These are phyloP conservation scores for Neurospora pannonica DNA, from an alignment of 495 filamentous ascomycete species.

Conservation along the genomic window DNA sequence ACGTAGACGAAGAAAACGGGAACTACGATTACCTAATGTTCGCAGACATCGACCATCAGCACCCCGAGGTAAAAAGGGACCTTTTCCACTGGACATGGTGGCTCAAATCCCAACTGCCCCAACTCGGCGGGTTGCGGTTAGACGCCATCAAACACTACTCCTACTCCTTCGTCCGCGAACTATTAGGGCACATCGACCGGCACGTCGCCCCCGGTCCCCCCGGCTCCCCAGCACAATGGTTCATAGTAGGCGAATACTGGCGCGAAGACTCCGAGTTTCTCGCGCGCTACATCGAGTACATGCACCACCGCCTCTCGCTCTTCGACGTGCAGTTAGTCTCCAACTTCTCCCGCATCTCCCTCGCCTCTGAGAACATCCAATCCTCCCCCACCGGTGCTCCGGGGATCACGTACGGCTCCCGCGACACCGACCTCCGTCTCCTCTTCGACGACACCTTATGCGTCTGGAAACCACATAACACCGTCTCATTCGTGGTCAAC, in stretches of 20 bases:
- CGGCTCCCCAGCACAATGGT: constrained; percentile 24
- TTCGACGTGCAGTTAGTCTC: constrained; percentile 63
- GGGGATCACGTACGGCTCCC: neutral
- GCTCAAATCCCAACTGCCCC: constrained; percentile 45
- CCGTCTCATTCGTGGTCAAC: constrained; percentile 50
- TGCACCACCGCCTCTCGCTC: constrained; percentile 48
- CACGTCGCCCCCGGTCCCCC: constrained; percentile 24
- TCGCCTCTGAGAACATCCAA: constrained; percentile 17
- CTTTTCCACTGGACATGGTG: constrained; percentile 59
- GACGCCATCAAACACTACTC: constrained; percentile 72
- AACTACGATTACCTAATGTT: constrained; percentile 66
- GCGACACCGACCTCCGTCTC: constrained; percentile 29
- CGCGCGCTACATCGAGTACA: constrained; percentile 46
- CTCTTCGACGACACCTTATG: constrained; percentile 56
- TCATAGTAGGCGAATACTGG: constrained; percentile 71
- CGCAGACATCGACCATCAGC: constrained; percentile 57
- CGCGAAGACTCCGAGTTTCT: constrained; percentile 47
- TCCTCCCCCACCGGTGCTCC: constrained; percentile 23
- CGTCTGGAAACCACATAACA: constrained; percentile 45
- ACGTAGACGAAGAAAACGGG: constrained; percentile 58
- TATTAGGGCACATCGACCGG: constrained; percentile 30
- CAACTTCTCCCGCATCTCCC: constrained; percentile 50
- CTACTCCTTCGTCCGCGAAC: constrained; percentile 51
- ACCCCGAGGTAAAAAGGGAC: constrained; percentile 56
- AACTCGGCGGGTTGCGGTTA: constrained; percentile 57